Evolutionary conservation across 2,329 filamentous ascomycete species (phyloP).

Genomic region (Curvularia eragrostidis): DNA sequence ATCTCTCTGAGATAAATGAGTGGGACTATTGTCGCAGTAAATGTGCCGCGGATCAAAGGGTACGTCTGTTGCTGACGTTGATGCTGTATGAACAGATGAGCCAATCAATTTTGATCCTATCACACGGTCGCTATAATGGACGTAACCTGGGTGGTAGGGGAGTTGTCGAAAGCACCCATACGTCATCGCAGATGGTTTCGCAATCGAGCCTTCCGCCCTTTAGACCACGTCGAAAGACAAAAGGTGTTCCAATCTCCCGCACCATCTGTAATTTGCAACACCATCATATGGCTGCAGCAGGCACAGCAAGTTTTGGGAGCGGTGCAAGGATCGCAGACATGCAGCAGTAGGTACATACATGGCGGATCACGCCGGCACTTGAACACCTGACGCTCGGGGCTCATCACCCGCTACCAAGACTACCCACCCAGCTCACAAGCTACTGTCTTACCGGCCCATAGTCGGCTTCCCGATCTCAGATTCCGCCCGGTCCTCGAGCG

Average conservation of each 20-base stretch:
- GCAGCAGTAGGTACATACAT: slow-evolving; percentile 2
- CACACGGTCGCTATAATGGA: slow-evolving; percentile 15
- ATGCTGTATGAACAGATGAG: slow-evolving; percentile 13
- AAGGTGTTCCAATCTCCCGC: neutral
- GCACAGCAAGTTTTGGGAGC: neutral
- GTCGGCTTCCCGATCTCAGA: slow-evolving; percentile 8
- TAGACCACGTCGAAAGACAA: neutral
- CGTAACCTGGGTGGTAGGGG: neutral
- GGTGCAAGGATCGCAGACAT: neutral
- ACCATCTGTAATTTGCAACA: neutral
- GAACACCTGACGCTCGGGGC: slow-evolving; percentile 11
- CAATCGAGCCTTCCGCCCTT: neutral
- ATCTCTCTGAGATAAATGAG: slow-evolving; percentile 8
- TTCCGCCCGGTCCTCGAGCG: neutral
- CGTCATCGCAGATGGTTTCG: neutral
- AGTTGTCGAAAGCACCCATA: neutral
- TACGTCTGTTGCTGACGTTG: slow-evolving; percentile 20
- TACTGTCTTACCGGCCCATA: neutral
- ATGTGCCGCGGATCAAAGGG: slow-evolving; percentile 10
- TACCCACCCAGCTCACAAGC: slow-evolving; percentile 2
- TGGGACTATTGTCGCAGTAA: neutral
- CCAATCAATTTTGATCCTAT: slow-evolving; percentile 11
- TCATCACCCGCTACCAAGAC: slow-evolving; percentile 16
- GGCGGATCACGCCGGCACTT: slow-evolving; percentile 12
- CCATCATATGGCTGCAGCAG: neutral